Evolutionary conservation across 257 asterid genomes (phyloP).

Genomic region (Jaltomata sinuosa): DNA sequence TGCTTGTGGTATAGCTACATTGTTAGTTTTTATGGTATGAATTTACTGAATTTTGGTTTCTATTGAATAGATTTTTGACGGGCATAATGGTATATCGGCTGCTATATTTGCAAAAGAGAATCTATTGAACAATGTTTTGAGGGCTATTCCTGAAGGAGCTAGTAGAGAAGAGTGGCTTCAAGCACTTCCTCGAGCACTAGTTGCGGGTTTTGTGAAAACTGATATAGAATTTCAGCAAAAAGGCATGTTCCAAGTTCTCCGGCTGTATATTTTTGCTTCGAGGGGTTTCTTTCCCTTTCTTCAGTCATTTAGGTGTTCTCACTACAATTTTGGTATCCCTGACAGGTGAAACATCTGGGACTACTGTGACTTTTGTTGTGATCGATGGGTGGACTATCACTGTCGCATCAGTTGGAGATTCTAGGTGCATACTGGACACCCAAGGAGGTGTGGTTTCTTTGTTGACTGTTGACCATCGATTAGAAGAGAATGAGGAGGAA

Average conservation of each 20-base stretch:
- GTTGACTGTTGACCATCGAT: constrained; percentile 86
- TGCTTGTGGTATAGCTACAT: not conserved
- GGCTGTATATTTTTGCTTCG: not conserved
- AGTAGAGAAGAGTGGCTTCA: constrained; percentile 96
- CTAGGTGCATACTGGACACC: constrained; percentile 90
- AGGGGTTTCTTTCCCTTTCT: not conserved
- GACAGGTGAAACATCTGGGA: constrained; percentile 95
- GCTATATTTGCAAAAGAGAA: constrained; percentile 91
- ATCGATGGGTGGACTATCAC: constrained; percentile 98
- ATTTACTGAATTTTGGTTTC: constrained; percentile 6
- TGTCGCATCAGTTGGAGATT: constrained; percentile 99
- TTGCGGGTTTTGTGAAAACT: constrained; percentile 96
- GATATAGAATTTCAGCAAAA: constrained; percentile 90
- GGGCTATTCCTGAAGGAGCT: constrained; percentile 74
- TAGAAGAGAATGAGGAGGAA: constrained; percentile 92
- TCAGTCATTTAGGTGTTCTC: constrained; percentile 3
- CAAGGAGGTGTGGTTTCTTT: constrained; percentile 87
- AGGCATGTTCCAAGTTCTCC: constrained; percentile 25
- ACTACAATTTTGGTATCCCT: constrained; percentile 4
- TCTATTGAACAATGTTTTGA: constrained; percentile 70
- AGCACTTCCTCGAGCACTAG: constrained; percentile 89
- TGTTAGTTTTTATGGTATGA: not conserved
- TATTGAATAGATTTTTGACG: constrained; percentile 68
- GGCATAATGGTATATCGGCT: constrained; percentile 97
- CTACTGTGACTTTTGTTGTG: constrained; percentile 91